phyloP scores from a whole-genome alignment of 768 basidiomycete species.

The Gloeopeniophorella convolvens region DNA sequence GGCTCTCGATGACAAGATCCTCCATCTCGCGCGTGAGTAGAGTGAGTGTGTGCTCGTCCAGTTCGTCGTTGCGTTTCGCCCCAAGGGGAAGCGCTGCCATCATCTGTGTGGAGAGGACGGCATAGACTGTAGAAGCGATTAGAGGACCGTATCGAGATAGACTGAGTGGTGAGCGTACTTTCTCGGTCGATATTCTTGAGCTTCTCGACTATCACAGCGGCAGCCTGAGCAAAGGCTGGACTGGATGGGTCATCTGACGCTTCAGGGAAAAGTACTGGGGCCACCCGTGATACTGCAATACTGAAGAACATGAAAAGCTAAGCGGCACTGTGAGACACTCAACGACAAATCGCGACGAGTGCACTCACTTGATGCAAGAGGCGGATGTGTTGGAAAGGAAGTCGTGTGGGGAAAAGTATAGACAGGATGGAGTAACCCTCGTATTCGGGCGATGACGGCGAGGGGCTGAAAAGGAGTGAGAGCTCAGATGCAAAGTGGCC shows the following conservation, averaged over 20 bases:
- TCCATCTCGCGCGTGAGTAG: constrained; percentile 22
- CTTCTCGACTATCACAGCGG: constrained; percentile 8
- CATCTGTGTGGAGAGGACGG: constrained; percentile 10
- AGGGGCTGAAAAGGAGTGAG: constrained; percentile 55
- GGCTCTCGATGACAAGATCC: constrained; percentile 17
- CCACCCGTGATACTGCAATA: constrained; percentile 64
- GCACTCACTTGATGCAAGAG: constrained; percentile 54
- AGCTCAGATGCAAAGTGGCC: constrained; percentile 57
- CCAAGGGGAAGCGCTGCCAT: constrained; percentile 2
- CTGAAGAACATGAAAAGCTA: constrained; percentile 62
- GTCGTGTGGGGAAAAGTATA: constrained; percentile 50
- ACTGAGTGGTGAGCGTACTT: not conserved
- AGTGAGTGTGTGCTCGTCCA: constrained; percentile 13
- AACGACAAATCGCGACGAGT: not conserved
- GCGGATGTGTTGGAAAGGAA: constrained; percentile 69
- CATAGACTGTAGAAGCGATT: constrained; percentile 1
- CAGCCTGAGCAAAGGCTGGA: not conserved
- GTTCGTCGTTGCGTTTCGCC: not conserved
- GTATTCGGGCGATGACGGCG: constrained; percentile 30
- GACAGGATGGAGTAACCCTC: constrained; percentile 27
- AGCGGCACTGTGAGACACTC: not conserved
- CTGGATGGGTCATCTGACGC: constrained; percentile 5
- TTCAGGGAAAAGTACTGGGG: constrained; percentile 55
- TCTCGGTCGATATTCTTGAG: constrained; percentile 11
- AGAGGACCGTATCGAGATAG: not conserved